Conservation (phyloP, 176 grass and related monocot genomes). For the Metroxylon sagu region DNA sequence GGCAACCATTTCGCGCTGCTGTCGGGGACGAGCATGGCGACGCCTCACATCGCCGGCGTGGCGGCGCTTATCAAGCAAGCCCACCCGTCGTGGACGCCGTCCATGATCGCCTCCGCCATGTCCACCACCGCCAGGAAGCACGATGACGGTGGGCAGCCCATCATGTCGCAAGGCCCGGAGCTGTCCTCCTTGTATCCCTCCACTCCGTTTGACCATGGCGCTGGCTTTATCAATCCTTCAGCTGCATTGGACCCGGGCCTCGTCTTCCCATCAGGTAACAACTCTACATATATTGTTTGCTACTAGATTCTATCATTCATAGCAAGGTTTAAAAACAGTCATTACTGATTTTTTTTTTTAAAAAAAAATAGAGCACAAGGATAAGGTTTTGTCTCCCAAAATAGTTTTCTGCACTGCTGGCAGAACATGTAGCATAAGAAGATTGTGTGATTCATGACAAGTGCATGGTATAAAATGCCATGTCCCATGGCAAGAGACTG, state of each 20-base stretch:
- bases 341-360: too few relatives aligned
- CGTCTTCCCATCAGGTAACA: constrained; percentile 36
- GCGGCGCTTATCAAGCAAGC: constrained; percentile 39
- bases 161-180: constrained; percentile 34
- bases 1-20: constrained; percentile 38
- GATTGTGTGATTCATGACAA: too few relatives aligned
- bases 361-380: too few relatives aligned
- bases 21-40: constrained; percentile 67
- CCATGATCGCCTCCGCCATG: constrained; percentile 39
- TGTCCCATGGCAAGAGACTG: too few relatives aligned
- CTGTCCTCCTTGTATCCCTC: constrained; percentile 18
- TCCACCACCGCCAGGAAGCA: constrained; percentile 35
- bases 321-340: too few relatives aligned
- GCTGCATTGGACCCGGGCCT: constrained; percentile 37
- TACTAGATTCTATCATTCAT: too few relatives aligned
- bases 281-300: not conserved
- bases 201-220: constrained; percentile 49
- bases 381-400: too few relatives aligned
- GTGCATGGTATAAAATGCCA: too few relatives aligned
- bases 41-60: constrained; percentile 44
- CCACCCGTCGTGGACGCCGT: constrained; percentile 34
- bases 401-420: too few relatives aligned
- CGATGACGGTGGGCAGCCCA: constrained; percentile 7
- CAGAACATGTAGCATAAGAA: too few relatives aligned
- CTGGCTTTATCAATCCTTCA: constrained; percentile 36